phyloP scores from a whole-genome alignment of 129 eudicot genomes.

The Silybum marianum region DNA sequence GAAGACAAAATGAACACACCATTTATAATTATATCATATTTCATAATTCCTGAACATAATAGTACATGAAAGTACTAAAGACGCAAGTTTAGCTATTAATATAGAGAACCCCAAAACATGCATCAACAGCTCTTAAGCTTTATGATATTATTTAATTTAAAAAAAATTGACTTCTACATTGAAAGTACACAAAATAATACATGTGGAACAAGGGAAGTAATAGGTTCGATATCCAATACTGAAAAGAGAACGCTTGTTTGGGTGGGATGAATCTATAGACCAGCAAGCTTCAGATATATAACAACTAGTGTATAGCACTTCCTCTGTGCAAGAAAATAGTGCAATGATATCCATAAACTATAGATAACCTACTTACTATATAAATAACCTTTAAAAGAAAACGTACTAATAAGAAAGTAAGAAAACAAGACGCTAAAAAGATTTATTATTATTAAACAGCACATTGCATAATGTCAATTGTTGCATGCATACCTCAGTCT shows the following conservation, averaged over 20 bases:
- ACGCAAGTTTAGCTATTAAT: neutral
- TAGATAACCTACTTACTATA: neutral
- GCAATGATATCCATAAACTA: neutral
- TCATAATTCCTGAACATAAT: neutral
- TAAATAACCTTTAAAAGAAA: neutral
- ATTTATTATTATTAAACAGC: slow-evolving; percentile 13
- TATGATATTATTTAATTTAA: too few species aligned
- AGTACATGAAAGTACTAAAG: neutral
- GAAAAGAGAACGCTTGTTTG: slow-evolving; percentile 5
- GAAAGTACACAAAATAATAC: neutral
- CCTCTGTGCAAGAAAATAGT: slow-evolving; percentile 1
- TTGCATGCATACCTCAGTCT: slow-evolving; percentile 61
- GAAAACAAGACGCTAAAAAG: neutral
- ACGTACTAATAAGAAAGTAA: neutral
- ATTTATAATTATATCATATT: neutral
- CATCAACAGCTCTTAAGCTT: neutral
- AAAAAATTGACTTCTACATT: neutral
- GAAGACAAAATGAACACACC: neutral
- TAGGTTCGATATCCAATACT: neutral
- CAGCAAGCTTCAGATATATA: neutral
- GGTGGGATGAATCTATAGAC: neutral
- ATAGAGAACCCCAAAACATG: neutral
- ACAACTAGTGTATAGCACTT: neutral
- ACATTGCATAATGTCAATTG: slow-evolving; percentile 16
- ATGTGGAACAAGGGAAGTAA: neutral